Percentiles rank a stretch among this genome's conserved stretches.
These are phyloP conservation scores for Sphaerostilbella broomeana DNA, from an alignment of 2,329 filamentous ascomycete species.

Conservation along the genomic window DNA sequence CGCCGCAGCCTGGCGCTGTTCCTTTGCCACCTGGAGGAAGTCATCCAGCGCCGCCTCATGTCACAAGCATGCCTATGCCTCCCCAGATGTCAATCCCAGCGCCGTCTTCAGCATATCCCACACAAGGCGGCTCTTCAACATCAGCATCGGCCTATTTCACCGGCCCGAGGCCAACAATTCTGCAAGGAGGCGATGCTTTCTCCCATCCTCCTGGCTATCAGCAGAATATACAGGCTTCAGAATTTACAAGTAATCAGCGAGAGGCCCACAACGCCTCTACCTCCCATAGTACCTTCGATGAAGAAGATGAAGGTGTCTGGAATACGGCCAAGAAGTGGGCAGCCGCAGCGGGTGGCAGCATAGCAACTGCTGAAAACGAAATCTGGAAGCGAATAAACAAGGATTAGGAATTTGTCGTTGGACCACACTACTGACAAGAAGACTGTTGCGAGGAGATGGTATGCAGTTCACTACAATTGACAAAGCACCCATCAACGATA, in stretches of 20 bases:
- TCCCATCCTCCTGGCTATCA: constrained; percentile 50
- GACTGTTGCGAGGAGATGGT: background rate
- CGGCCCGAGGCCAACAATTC: constrained; percentile 20
- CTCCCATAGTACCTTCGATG: constrained; percentile 20
- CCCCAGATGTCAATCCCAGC: constrained; percentile 45
- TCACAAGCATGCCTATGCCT: constrained; percentile 38
- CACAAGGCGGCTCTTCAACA: constrained; percentile 41
- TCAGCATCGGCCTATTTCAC: constrained; percentile 26
- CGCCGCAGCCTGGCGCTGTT: constrained; percentile 52
- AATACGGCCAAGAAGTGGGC: constrained; percentile 52
- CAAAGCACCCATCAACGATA: background rate
- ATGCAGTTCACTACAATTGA: background rate
- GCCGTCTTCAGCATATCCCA: constrained; percentile 34
- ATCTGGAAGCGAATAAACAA: constrained; percentile 60
- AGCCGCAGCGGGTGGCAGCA: constrained; percentile 48
- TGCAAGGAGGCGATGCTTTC: constrained; percentile 25
- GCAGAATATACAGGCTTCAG: constrained; percentile 48
- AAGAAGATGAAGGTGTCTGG: constrained; percentile 44
- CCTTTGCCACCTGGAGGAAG: constrained; percentile 35
- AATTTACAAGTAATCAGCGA: constrained; percentile 42
- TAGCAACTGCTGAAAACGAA: constrained; percentile 53
- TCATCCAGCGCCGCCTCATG: constrained; percentile 36
- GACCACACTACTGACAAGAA: background rate
- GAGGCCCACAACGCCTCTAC: constrained; percentile 32
- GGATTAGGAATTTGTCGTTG: constrained; percentile 27